Base-by-base conservation (phyloP, 176 grass and related monocot species). In the Cocos nucifera region DNA sequence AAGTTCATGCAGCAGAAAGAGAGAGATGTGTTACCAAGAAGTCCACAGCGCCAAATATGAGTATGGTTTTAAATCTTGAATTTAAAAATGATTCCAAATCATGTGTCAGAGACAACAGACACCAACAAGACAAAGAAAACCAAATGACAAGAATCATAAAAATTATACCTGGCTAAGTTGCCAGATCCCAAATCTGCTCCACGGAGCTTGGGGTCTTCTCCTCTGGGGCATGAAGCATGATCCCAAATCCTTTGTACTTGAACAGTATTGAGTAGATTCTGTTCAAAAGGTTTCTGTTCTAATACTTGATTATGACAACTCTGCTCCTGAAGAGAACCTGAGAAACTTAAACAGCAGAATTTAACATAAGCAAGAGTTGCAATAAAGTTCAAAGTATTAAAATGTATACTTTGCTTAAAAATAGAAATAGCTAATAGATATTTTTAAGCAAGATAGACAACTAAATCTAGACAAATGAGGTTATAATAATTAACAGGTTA, bases 201-300 rank as follows among this genome's bases (percentile, higher is more conserved):
- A 98, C 84, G 5, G 92, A 97, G 54, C 73, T 83, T 15, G 83
- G 87, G 7, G 72, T 66, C 61, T 76, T 82, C 80, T 98, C 93
- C 63, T 92, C 78, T 6, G 93, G 93, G 23, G 93, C 84, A 70
- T 98, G 93, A 60, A 98, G 76, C 57, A 98, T 86, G 58, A 92
- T 92, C 57, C n/a, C n/a, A n/a, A n/a, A n/a, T n/a, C 57, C 77
- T 91, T 44, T 53, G 73, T 72, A 74, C 56, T 73, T 70, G 82
- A 32, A 48, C 44, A 68, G 56, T 17, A 64, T 69, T 80, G 51
- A 66, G 62, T 61, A 56, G 15, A 54, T 55, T 44, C 76, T 80
- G 71, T 54, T 77, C 87, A 69, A 83, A 86, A 53, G 76, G 67
- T 60, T 81, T 84, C 51, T 68, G 81, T 50, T 79, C 71, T 5